Conservation (phyloP, 495 filamentous ascomycete species). For the Penicillium egyptiacum region DNA sequence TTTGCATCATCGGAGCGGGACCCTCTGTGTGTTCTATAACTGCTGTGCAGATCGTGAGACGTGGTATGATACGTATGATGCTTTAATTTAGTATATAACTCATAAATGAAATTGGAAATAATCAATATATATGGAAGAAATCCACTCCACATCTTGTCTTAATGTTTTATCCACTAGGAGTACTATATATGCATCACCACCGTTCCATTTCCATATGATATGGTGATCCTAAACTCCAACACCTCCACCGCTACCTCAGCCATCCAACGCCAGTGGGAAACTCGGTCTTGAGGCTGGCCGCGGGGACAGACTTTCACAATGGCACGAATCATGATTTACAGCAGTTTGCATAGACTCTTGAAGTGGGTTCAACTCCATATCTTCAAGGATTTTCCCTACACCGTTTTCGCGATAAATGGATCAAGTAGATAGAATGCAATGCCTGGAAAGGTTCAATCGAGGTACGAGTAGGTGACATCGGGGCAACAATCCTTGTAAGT, state of each 20-base stretch:
- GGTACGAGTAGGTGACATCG: too few relatives aligned
- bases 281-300: slow-evolving; percentile 15
- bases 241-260: slow-evolving; percentile 17
- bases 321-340: slow-evolving; percentile 20
- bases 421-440: too few relatives aligned
- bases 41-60: slow-evolving; percentile 20
- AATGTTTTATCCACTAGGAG: background rate
- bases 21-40: slow-evolving; percentile 7
- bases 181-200: background rate
- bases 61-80: slow-evolving; percentile 12
- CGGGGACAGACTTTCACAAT: slow-evolving; percentile 24
- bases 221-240: background rate
- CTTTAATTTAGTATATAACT: slow-evolving; percentile 13
- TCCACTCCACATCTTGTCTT: background rate
- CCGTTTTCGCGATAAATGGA: slow-evolving; percentile 13
- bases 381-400: slow-evolving; percentile 3
- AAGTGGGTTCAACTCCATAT: slow-evolving; percentile 13
- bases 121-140: background rate
- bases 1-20: slow-evolving; percentile 6
- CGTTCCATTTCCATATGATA: background rate
- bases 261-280: slow-evolving; percentile 13
- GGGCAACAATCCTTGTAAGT: too few relatives aligned
- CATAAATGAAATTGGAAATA: background rate
- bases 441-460: too few relatives aligned
- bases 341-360: slow-evolving; percentile 21